These are phyloP conservation scores for Xylaria curta DNA, from an alignment of 495 filamentous ascomycete species.

Conservation along the genomic window DNA sequence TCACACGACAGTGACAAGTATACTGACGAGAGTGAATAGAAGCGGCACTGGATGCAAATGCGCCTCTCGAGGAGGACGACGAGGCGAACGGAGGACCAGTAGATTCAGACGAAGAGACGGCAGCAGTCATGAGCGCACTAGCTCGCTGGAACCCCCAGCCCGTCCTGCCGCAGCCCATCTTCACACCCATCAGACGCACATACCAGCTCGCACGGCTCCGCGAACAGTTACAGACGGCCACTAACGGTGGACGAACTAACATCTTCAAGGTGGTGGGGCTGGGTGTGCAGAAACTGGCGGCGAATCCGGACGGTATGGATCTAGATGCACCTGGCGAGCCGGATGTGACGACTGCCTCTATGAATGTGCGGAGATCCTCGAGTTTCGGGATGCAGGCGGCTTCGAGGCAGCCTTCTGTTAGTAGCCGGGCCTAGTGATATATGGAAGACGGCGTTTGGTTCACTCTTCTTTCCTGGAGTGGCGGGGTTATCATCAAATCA, in stretches of 20 bases:
- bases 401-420: slow-evolving; percentile 50
- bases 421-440: slow-evolving; percentile 46
- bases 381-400: slow-evolving; percentile 52
- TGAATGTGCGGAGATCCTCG: slow-evolving; percentile 48
- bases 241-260: slow-evolving; percentile 60
- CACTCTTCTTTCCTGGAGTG: too few species aligned
- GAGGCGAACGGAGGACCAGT: slow-evolving; percentile 73
- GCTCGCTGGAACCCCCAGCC: slow-evolving; percentile 76
- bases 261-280: slow-evolving; percentile 59
- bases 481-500: background rate
- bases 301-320: slow-evolving; percentile 44
- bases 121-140: slow-evolving; percentile 84
- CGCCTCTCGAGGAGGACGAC: slow-evolving; percentile 87
- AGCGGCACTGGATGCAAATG: slow-evolving; percentile 91
- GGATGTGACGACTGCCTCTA: slow-evolving; percentile 39
- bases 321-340: slow-evolving; percentile 54
- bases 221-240: slow-evolving; percentile 84
- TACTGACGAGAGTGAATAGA: slow-evolving; percentile 55
- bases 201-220: slow-evolving; percentile 87
- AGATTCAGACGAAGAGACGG: slow-evolving; percentile 92
- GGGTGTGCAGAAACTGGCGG: slow-evolving; percentile 55
- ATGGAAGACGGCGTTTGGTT: slow-evolving; percentile 5
- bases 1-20: background rate
- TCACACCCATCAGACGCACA: slow-evolving; percentile 70
- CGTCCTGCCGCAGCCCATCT: slow-evolving; percentile 66